Base-by-base conservation (phyloP, 306 rosid species). In the Begonia loranthoides region DNA sequence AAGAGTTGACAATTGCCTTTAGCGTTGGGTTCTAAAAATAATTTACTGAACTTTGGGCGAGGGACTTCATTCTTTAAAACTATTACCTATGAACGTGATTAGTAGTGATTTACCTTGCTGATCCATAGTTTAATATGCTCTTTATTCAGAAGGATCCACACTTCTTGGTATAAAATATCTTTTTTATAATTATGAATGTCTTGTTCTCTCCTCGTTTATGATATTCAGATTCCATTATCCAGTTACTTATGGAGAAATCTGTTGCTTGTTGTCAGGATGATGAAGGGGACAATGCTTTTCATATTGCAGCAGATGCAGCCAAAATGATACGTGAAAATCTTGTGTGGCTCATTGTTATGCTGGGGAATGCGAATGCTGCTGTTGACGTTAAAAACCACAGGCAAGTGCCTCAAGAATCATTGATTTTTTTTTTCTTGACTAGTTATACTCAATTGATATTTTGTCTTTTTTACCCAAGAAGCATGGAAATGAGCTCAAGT, bases 321-420 rank as follows among this genome's bases (percentile, higher is more conserved):
- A 90, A 69, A 76, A 90, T 86, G 99, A 80, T 86, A 51, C 94
- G 95, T 55, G 99, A 90, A 75, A 90, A 90, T 78, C 82, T 90
- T 65, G 87, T 74, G 43, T 90, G 99, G 95, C 95, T 90, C 57
- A 74, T 90, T 74, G 71, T 72, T 49, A 86, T 90, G 99, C 92
- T 90, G 59, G 64, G 28, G 66, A 82, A 82, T 61, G 70, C 87
- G 4, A 75, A 90, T 78, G 95, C 95, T 71, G 83, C 81, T 59
- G 73, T 86, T 53, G 94, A 86, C 66, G 88, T 78, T 52, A 80
- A 95, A 76, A 90, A 86, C 73, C 95, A 82, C 83, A 83, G 94
- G 99, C 73, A 74, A 67, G 80, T 65, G 43, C 65, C 64, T 28
- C 36, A 28, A 22, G 28, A 22, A 22, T 28, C 5, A 28, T 28